Percentiles rank a stretch among this genome's conserved stretches.
Evolutionary conservation across 306 rosid genomes (phyloP).

Genomic region (Medicago lupulina): DNA sequence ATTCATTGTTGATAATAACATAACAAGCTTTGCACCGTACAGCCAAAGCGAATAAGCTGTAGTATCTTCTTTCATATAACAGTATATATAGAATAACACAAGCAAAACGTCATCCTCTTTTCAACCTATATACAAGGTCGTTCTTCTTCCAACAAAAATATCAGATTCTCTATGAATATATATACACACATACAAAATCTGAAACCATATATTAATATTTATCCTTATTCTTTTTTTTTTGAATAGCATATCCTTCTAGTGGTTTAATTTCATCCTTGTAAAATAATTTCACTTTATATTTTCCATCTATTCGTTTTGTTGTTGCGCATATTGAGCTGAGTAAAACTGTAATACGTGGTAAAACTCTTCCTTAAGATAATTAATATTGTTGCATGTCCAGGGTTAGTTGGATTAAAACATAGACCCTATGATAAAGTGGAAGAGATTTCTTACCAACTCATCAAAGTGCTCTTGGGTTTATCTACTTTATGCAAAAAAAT

Average conservation of each 20-base stretch:
- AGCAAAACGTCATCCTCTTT: not conserved
- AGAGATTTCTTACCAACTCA: no score
- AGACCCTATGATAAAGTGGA: no score
- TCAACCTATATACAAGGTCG: not conserved
- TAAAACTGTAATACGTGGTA: no score
- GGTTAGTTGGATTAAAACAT: no score
- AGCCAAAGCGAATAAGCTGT: conserved; percentile 31
- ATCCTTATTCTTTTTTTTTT: not conserved
- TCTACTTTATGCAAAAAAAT: no score
- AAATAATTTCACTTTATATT: no score
- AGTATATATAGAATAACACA: not conserved
- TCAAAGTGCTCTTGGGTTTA: no score
- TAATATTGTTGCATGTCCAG: no score
- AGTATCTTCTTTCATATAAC: conserved; percentile 29
- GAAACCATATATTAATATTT: not conserved
- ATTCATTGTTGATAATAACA: not conserved
- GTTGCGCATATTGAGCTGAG: no score
- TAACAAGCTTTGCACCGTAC: not conserved
- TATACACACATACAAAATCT: not conserved
- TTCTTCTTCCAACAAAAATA: not conserved
- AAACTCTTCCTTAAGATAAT: no score
- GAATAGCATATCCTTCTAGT: not conserved
- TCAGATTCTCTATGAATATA: not conserved
- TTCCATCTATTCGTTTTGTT: no score
- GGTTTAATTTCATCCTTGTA: no score